Percentiles rank a stretch among this genome's conserved stretches.
Evolutionary conservation across 2,329 filamentous ascomycete genomes (phyloP).

Genomic region (Sphaerulina musiva): DNA sequence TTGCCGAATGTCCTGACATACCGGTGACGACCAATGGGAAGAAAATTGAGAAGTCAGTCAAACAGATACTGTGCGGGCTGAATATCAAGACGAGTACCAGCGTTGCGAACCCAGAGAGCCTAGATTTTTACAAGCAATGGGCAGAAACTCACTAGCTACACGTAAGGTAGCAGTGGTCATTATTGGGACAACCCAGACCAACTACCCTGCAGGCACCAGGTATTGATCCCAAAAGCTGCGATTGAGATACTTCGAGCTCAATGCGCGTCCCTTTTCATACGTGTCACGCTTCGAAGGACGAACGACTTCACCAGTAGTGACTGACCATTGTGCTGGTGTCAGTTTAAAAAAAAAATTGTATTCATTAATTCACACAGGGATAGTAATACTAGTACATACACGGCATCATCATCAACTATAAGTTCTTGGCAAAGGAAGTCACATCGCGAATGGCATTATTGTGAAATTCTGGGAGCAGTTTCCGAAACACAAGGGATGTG

Average conservation of each 20-base stretch:
- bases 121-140: slow-evolving; percentile 86
- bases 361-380: not conserved
- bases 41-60: slow-evolving; percentile 95
- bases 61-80: slow-evolving; percentile 86
- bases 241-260: no score
- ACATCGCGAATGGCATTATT: slow-evolving; percentile 21
- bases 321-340: no score
- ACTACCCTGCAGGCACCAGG: no score
- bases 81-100: slow-evolving; percentile 84
- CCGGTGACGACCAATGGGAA: slow-evolving; percentile 92
- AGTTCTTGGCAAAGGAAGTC: slow-evolving; percentile 25
- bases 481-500: slow-evolving; percentile 22
- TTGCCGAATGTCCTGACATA: slow-evolving; percentile 79
- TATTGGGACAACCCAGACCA: no score
- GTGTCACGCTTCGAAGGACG: no score
- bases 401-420: slow-evolving; percentile 6
- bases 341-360: no score
- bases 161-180: not conserved
- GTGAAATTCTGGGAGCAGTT: slow-evolving; percentile 25
- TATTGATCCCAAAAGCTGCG: no score
- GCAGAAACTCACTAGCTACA: slow-evolving; percentile 45
- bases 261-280: no score
- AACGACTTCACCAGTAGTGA: no score
- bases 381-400: not conserved
- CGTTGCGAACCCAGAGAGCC: slow-evolving; percentile 82